Percentiles rank a stretch among this genome's conserved stretches.
phyloP scores from a whole-genome alignment of 2,329 filamentous ascomycete genomes.

The Pseudocercospora macadamiae region DNA sequence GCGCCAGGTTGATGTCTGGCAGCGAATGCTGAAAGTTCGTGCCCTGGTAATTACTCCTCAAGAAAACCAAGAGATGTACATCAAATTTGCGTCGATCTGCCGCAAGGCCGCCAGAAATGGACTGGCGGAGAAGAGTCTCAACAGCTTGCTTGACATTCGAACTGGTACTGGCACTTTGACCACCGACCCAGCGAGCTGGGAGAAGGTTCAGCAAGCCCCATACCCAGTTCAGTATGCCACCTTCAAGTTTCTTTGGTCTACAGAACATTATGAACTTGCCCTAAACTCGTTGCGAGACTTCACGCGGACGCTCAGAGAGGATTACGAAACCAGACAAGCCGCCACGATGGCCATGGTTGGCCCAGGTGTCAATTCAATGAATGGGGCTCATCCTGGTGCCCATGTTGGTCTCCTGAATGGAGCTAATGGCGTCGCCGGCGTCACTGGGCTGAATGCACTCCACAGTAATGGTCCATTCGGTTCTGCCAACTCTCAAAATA shows the following conservation, averaged over 20 bases:
- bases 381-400: conserved; percentile 13
- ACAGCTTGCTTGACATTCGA: conserved; percentile 75
- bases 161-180: conserved; percentile 51
- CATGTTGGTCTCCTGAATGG: conserved; percentile 13
- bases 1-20: conserved; percentile 97
- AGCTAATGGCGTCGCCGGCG: conserved; percentile 45
- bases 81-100: conserved; percentile 98
- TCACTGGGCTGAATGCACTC: conserved; percentile 45
- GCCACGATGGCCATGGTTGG: conserved; percentile 30
- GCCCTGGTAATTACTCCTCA: conserved; percentile 87
- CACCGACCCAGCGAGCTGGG: conserved; percentile 27
- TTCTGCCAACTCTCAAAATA: conserved; percentile 29
- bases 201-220: conserved; percentile 51
- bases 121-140: conserved; percentile 91
- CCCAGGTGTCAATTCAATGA: conserved; percentile 48
- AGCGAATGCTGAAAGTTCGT: conserved; percentile 93
- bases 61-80: conserved; percentile 99
- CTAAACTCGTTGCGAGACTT: conserved; percentile 66
- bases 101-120: conserved; percentile 94
- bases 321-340: conserved; percentile 51
- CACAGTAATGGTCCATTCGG: conserved; percentile 40
- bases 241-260: conserved; percentile 95
- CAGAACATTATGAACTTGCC: conserved; percentile 67
- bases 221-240: conserved; percentile 94
- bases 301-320: conserved; percentile 61